These are phyloP conservation scores for Hamigera avellanea DNA, from an alignment of 495 filamentous ascomycete genomes.

Conservation along the genomic window DNA sequence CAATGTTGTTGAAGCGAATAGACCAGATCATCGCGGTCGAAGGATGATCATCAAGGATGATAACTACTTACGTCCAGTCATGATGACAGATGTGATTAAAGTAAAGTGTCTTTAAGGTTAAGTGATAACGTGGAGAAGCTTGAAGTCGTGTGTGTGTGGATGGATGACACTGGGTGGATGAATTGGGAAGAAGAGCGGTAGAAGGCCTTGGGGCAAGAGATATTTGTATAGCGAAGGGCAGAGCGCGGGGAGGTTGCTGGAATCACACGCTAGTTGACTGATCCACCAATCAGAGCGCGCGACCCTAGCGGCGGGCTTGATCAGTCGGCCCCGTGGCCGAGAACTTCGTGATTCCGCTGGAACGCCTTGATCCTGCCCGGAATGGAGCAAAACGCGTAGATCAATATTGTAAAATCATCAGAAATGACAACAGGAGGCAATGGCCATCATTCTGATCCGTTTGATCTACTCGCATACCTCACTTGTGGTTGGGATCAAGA, in stretches of 20 bases:
- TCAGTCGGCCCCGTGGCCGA: conserved; percentile 19
- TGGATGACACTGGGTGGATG: conserved; percentile 19
- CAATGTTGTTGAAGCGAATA: conserved; percentile 8
- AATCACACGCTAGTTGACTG: conserved; percentile 30
- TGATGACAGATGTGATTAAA: conserved; percentile 35
- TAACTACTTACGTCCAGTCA: conserved; percentile 59
- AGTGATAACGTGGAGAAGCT: conserved; percentile 7
- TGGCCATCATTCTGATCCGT: conserved; percentile 5
- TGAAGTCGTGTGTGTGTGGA: conserved; percentile 19
- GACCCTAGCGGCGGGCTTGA: conserved; percentile 21
- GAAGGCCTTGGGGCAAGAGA: no score
- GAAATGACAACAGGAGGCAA: conserved; percentile 8
- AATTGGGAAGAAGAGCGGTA: conserved; percentile 23
- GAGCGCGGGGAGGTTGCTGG: conserved; percentile 19
- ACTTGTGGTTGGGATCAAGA: conserved; percentile 27
- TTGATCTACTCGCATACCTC: conserved; percentile 9
- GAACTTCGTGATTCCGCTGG: conserved; percentile 10
- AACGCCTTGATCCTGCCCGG: conserved; percentile 17
- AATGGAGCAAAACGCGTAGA: conserved; percentile 13
- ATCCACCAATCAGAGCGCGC: conserved; percentile 30
- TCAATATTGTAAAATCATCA: conserved; percentile 7
- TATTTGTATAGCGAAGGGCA: conserved; percentile 34
- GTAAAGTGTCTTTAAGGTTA: conserved; percentile 19
- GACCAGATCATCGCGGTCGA: no score
- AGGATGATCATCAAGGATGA: no score